Evolutionary conservation across 345 rosid genomes (phyloP).

Genomic region (Orychophragmus violaceus): DNA sequence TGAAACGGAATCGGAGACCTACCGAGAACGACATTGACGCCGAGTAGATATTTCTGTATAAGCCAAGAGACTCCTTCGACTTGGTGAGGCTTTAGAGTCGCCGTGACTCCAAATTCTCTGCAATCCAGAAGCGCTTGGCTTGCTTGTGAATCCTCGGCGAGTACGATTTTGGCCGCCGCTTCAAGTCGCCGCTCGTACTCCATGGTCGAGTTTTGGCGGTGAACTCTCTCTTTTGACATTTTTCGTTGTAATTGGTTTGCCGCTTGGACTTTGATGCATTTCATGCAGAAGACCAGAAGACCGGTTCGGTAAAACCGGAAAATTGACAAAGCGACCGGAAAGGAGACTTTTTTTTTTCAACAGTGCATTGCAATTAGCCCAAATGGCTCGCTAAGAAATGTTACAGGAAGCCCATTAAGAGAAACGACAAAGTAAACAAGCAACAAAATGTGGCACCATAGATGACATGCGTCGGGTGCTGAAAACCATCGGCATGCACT

Average conservation of each 20-base stretch:
- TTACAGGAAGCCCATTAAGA: too few relatives aligned
- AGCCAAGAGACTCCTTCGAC: slow-evolving; percentile 78
- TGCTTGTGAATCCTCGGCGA: slow-evolving; percentile 33
- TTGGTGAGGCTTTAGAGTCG: slow-evolving; percentile 72
- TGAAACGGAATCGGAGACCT: neutral
- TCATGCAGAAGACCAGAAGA: neutral
- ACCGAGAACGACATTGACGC: slow-evolving; percentile 80
- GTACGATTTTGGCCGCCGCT: slow-evolving; percentile 49
- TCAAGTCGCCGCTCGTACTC: slow-evolving; percentile 54
- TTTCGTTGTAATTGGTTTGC: neutral
- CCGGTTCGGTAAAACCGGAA: neutral
- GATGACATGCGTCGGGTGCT: too few relatives aligned
- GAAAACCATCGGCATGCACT: too few relatives aligned
- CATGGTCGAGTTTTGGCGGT: slow-evolving; percentile 40
- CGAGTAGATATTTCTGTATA: slow-evolving; percentile 52
- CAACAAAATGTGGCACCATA: too few relatives aligned
- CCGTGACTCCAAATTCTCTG: slow-evolving; percentile 52
- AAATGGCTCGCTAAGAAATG: too few relatives aligned
- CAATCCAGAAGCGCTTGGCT: slow-evolving; percentile 28
- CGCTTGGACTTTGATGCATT: neutral
- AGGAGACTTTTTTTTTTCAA: too few relatives aligned
- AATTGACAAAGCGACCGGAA: too few relatives aligned
- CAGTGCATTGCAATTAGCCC: too few relatives aligned
- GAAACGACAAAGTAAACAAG: too few relatives aligned
- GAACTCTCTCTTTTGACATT: slow-evolving; percentile 6